Evolutionary conservation across 2,329 filamentous ascomycete genomes (phyloP).

Genomic region (Colletotrichum sp.): DNA sequence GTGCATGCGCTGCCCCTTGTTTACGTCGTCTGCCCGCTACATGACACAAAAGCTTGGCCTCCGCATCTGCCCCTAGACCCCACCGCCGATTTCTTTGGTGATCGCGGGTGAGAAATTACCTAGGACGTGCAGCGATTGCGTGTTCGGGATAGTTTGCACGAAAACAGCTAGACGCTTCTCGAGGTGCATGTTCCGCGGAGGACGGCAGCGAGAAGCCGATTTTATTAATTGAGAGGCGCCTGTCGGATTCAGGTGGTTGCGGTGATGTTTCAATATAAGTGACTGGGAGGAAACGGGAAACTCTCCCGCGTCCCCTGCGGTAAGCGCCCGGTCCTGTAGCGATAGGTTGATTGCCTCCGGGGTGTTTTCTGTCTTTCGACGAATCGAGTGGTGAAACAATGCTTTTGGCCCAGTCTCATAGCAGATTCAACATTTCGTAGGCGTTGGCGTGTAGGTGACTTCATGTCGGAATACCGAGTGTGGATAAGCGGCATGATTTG

Average conservation of each 20-base stretch:
- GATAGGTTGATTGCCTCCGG: neutral
- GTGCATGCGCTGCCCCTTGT: neutral
- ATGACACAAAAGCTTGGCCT: constrained; percentile 14
- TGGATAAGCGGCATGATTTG: neutral
- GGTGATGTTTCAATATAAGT: neutral
- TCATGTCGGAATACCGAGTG: neutral
- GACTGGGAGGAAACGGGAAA: neutral
- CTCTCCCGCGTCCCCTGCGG: no score
- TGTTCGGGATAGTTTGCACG: neutral
- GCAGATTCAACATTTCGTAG: neutral
- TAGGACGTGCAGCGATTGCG: neutral
- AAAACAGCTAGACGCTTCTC: neutral
- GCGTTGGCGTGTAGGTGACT: neutral
- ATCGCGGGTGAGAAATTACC: neutral
- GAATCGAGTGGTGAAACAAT: neutral
- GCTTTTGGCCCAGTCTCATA: neutral
- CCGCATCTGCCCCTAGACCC: neutral
- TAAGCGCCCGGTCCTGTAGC: neutral
- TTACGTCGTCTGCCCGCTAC: neutral
- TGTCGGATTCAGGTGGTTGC: neutral
- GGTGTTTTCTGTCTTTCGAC: neutral
- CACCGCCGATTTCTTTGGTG: neutral
- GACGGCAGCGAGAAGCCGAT: neutral
- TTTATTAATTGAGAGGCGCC: neutral
- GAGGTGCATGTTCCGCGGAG: neutral